These are phyloP conservation scores for Populus davidiana DNA, from an alignment of 345 rosid species.

Conservation along the genomic window DNA sequence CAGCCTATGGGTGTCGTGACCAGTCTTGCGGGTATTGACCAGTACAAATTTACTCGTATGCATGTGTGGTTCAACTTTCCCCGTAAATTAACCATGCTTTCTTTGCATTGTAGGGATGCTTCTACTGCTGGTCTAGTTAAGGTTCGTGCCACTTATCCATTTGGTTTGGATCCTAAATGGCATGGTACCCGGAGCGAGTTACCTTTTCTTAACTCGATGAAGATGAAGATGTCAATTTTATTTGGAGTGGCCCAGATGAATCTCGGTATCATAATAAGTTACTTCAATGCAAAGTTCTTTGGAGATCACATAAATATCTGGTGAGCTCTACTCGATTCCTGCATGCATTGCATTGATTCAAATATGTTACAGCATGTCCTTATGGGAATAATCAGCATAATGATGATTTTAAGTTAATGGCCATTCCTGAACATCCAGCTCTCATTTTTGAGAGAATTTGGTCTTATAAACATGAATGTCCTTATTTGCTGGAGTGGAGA, in stretches of 20 bases:
- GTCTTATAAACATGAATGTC: not conserved
- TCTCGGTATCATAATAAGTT: conserved; percentile 89
- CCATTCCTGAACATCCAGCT: not conserved
- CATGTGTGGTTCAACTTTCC: not conserved
- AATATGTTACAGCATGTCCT: not conserved
- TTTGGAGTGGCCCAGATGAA: conserved; percentile 97
- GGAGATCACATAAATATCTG: conserved; percentile 55
- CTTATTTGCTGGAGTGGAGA: not conserved
- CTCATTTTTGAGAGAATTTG: not conserved
- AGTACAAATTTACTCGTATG: not conserved
- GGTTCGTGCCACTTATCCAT: conserved; percentile 72
- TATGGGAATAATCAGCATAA: not conserved
- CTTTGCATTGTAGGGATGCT: conserved; percentile 54
- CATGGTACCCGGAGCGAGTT: conserved; percentile 89
- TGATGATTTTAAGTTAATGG: not conserved
- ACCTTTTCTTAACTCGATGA: conserved; percentile 89
- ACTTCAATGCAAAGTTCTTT: conserved; percentile 81
- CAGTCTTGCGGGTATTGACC: conserved; percentile 65
- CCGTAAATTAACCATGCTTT: not conserved
- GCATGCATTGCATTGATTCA: not conserved
- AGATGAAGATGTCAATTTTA: conserved; percentile 99
- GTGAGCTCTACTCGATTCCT: conserved; percentile 29
- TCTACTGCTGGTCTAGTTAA: conserved; percentile 73
- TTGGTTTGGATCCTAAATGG: conserved; percentile 97
- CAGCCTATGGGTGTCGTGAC: conserved; percentile 93